Evolutionary conservation across 257 asterid species (phyloP).

Genomic region (Lycium barbarum): DNA sequence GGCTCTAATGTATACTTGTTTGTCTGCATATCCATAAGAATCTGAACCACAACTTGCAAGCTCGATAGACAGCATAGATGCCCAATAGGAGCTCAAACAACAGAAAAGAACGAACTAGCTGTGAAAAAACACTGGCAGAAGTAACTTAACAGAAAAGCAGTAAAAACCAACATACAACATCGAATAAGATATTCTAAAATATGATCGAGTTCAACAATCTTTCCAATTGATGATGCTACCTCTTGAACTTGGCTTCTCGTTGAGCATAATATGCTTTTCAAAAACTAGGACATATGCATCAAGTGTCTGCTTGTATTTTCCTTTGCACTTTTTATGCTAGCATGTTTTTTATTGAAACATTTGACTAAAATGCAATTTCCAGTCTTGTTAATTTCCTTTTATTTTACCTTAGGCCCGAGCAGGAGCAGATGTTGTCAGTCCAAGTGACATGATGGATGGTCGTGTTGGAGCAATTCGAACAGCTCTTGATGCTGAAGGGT

Average conservation of each 20-base stretch:
- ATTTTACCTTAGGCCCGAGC: conserved; percentile 75
- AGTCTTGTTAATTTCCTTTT: conserved; percentile 25
- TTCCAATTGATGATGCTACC: background rate
- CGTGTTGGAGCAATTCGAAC: conserved; percentile 94
- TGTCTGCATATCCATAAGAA: conserved; percentile 19
- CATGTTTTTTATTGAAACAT: background rate
- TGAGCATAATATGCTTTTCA: background rate
- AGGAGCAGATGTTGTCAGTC: conserved; percentile 98
- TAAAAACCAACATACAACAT: background rate
- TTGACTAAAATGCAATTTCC: background rate
- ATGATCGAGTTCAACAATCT: background rate
- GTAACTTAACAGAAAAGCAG: background rate
- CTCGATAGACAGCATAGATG: background rate
- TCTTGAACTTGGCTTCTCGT: conserved; percentile 2
- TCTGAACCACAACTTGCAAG: conserved; percentile 25
- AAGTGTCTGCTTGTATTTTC: background rate
- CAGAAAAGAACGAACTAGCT: conserved; percentile 5
- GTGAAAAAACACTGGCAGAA: background rate
- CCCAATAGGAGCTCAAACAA: background rate
- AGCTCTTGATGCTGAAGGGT: conserved; percentile 93
- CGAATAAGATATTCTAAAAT: background rate
- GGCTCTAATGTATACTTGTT: conserved; percentile 12
- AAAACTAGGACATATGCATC: background rate
- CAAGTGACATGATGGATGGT: conserved; percentile 99
- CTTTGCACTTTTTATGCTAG: conserved; percentile 5